Conservation (phyloP, 805 yeast species). For the Cyberlindnera euphorbiiphila region DNA sequence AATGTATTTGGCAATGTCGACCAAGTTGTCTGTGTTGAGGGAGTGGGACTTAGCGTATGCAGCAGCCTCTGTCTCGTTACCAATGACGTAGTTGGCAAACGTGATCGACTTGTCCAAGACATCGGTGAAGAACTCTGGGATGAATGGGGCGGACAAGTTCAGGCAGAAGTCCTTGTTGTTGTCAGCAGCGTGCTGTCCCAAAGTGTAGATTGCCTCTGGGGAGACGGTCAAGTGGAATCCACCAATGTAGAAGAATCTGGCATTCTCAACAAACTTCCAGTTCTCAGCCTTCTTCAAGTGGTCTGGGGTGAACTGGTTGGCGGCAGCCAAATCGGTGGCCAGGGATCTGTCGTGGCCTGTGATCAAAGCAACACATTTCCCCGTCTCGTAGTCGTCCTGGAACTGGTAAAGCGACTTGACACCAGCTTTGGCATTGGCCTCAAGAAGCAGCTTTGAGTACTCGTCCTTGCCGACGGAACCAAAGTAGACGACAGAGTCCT, state of each 20-base stretch:
- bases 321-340: slow-evolving; percentile 96
- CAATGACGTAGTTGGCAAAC: slow-evolving; percentile 87
- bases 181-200: slow-evolving; percentile 90
- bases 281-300: slow-evolving; percentile 87
- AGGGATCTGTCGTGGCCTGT: slow-evolving; percentile 85
- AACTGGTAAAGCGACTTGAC: slow-evolving; percentile 82
- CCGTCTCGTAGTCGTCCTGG: slow-evolving; percentile 76
- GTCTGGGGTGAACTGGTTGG: slow-evolving; percentile 88
- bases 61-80: slow-evolving; percentile 96
- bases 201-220: slow-evolving; percentile 84
- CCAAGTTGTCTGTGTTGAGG: slow-evolving; percentile 53
- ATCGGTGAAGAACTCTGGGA: slow-evolving; percentile 92
- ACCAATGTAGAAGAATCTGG: slow-evolving; percentile 85
- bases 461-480: slow-evolving; percentile 96
- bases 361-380: slow-evolving; percentile 96
- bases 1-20: slow-evolving; percentile 75
- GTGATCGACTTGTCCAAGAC: slow-evolving; percentile 76
- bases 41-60: slow-evolving; percentile 88
- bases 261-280: slow-evolving; percentile 82
- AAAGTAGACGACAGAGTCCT: slow-evolving; percentile 80
- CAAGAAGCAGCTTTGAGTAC: slow-evolving; percentile 72
- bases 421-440: slow-evolving; percentile 87
- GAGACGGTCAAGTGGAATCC: slow-evolving; percentile 99
- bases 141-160: slow-evolving; percentile 96
- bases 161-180: slow-evolving; percentile 72